Evolutionary conservation across 306 rosid species (phyloP).

Genomic region (Gynostemma pentaphyllum): DNA sequence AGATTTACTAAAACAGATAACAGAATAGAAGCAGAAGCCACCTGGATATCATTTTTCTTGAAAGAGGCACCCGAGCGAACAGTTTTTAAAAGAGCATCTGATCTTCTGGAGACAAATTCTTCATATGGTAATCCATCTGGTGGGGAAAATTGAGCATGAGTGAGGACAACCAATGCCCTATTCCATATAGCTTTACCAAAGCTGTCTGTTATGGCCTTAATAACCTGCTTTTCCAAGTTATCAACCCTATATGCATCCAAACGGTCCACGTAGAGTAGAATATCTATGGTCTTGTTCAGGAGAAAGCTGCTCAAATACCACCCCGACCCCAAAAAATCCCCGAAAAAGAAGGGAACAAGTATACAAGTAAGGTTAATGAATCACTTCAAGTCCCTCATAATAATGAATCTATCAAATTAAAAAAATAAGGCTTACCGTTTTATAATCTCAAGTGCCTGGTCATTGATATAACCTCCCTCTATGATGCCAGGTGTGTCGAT

Average conservation of each 20-base stretch:
- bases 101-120: slow-evolving; percentile 72
- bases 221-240: slow-evolving; percentile 72
- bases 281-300: slow-evolving; percentile 86
- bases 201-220: slow-evolving; percentile 65
- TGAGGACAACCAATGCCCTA: slow-evolving; percentile 72
- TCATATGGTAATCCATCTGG: slow-evolving; percentile 86
- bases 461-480: slow-evolving; percentile 92
- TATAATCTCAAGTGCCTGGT: slow-evolving; percentile 58
- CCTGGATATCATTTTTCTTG: slow-evolving; percentile 47
- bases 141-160: slow-evolving; percentile 90
- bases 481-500: slow-evolving; percentile 97
- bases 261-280: slow-evolving; percentile 90
- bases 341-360: neutral
- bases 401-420: neutral
- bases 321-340: slow-evolving; percentile 5
- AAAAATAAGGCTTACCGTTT: slow-evolving; percentile 35
- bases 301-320: slow-evolving; percentile 73
- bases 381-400: neutral
- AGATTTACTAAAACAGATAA: neutral
- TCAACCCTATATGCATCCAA: slow-evolving; percentile 92
- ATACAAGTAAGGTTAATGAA: neutral
- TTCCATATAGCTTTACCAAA: slow-evolving; percentile 87
- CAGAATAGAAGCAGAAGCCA: slow-evolving; percentile 13
- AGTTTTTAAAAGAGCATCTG: slow-evolving; percentile 61
- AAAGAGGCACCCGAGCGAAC: slow-evolving; percentile 53